Base-by-base conservation (phyloP, 129 eudicot species). In the Solidago caesia region DNA sequence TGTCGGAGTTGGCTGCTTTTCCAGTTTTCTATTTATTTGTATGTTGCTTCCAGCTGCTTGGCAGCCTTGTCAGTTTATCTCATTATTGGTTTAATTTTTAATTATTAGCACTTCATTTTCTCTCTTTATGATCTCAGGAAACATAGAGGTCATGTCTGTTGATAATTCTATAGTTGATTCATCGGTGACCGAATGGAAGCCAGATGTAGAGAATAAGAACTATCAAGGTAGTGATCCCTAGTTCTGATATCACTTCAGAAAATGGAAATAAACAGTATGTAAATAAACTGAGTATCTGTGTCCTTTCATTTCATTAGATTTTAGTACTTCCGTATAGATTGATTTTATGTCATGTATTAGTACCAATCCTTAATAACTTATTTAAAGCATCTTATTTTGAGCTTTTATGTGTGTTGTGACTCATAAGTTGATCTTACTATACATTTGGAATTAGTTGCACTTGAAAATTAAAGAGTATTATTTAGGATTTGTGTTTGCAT, bases 161-260 rank as follows among this genome's bases (percentile, higher is more conserved):
- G 93, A 87, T 78, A 85, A 87, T 51, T 85, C 97, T 12, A 80
- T 85, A 11, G 87, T 85, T 71, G 87, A 84, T 89, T 92, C 93
- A n/a, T 85, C 94, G 6, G 75, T 78, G 79, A 83, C 91, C 60
- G 89, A 89, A 41, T 80, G 77, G 86, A 87, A 89, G 82, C 85
- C 60, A 45, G 93, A 85, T 58, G 77, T 43, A 11, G 87, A 74
- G 70, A 67, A 70, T 77, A 67, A 84, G 78, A 86, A 84, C 44
- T 81, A 77, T 51, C 84, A 80, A 82, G 97, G 97, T 91, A 83
- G 67, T 42, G 66, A 44, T 49, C 52, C 71, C 77, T 61, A 39
- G 64, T 78, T 73, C 58, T 68, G 44, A 56, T 55, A 47, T 55
- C 12, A 21, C 26, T 52, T 52, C 29, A 25, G 10, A 41, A 27